Percentiles rank a stretch among this genome's conserved stretches.
These are phyloP conservation scores for Pythium plurisporium DNA, from an alignment of 352 stramenopile species.

Conservation along the genomic window DNA sequence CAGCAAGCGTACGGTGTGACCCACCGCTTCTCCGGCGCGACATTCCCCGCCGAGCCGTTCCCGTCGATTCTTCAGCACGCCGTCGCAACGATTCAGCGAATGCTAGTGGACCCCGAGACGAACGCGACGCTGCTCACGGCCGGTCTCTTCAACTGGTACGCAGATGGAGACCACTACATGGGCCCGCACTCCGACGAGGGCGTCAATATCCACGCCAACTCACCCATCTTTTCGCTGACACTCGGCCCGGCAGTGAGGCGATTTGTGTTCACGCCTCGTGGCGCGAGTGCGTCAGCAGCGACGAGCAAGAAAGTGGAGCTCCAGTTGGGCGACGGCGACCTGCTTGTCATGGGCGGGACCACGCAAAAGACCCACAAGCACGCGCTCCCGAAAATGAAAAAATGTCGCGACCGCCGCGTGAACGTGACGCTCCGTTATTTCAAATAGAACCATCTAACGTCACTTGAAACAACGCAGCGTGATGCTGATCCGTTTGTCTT, in stretches of 20 bases:
- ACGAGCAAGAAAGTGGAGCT: constrained; percentile 35
- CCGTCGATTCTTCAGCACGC: constrained; percentile 32
- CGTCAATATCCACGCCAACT: constrained; percentile 34
- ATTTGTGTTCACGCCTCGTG: constrained; percentile 70
- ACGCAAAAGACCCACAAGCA: constrained; percentile 78
- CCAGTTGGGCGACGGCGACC: constrained; percentile 53
- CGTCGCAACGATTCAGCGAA: constrained; percentile 38
- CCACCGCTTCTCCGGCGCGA: constrained; percentile 60
- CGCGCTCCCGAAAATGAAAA: constrained; percentile 68
- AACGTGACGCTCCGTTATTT: constrained; percentile 56
- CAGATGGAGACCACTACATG: constrained; percentile 76
- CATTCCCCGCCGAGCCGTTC: constrained; percentile 42
- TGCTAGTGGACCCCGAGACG: constrained; percentile 30
- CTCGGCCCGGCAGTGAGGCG: constrained; percentile 51
- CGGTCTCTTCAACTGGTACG: constrained; percentile 82
- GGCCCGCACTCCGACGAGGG: constrained; percentile 76
- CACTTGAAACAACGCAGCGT: constrained; percentile 50
- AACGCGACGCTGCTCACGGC: constrained; percentile 4
- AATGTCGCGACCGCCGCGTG: constrained; percentile 33
- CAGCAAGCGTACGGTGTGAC: constrained; percentile 57
- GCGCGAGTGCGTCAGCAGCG: not conserved
- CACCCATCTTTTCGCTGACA: constrained; percentile 67
- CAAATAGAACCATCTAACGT: not conserved
- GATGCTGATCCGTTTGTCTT: constrained; percentile 37
- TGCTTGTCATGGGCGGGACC: constrained; percentile 76